Percentiles rank a stretch among this genome's conserved stretches.
These are phyloP conservation scores for Leishmania tarentolae DNA, from an alignment of 208 protist genomes.

Conservation along the genomic window DNA sequence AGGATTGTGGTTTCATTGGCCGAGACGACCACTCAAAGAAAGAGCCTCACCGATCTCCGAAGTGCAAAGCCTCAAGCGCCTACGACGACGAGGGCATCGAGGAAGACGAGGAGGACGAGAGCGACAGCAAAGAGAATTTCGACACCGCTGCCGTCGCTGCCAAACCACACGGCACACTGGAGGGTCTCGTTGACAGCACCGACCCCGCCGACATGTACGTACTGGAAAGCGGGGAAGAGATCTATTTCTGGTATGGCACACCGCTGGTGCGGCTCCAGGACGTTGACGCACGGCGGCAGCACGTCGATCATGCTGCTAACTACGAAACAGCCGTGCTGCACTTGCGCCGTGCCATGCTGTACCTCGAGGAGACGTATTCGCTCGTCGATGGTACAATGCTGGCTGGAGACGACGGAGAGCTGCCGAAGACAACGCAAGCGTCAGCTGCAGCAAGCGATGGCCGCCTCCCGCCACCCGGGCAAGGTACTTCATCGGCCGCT, in stretches of 20 bases:
- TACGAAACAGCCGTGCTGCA: conserved; percentile 66
- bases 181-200: conserved; percentile 25
- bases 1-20: neutral
- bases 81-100: conserved; percentile 12
- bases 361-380: conserved; percentile 86
- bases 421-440: neutral
- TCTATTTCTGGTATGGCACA: conserved; percentile 73
- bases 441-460: neutral
- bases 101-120: conserved; percentile 25
- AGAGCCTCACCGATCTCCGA: neutral
- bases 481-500: neutral
- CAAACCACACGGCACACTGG: conserved; percentile 38
- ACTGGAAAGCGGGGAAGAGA: conserved; percentile 55
- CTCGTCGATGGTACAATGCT: conserved; percentile 56
- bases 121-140: conserved; percentile 7
- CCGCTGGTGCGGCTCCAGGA: conserved; percentile 59
- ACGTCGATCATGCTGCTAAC: conserved; percentile 47
- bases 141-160: neutral
- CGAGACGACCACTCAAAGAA: neutral
- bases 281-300: conserved; percentile 38
- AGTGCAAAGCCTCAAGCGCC: neutral
- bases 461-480: neutral
- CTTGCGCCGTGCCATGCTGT: conserved; percentile 85
- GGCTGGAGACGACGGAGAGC: conserved; percentile 36
- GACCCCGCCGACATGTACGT: conserved; percentile 38